phyloP scores from a whole-genome alignment of 345 rosid genomes.

The Arabis hirsuta region DNA sequence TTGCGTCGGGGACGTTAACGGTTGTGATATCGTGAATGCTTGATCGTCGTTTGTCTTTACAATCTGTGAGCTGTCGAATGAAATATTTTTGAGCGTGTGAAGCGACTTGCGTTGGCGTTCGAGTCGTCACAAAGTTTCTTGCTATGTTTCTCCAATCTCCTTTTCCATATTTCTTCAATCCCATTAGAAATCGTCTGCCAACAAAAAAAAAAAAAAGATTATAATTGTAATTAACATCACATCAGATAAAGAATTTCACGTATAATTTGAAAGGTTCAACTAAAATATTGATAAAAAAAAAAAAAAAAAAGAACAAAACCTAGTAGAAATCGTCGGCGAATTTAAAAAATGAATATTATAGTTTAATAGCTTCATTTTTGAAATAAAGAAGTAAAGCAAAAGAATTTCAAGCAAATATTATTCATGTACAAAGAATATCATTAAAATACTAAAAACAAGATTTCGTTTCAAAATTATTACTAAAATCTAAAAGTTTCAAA shows the following conservation, averaged over 20 bases:
- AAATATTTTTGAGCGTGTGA: constrained; percentile 98
- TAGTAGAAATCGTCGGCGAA: background rate
- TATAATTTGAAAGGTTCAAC: background rate
- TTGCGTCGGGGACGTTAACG: constrained; percentile 58
- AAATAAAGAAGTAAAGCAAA: background rate
- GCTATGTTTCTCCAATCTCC: constrained; percentile 99
- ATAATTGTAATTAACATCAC: background rate
- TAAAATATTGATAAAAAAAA: background rate
- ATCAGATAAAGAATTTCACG: background rate
- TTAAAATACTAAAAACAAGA: background rate
- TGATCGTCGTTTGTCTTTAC: constrained; percentile 94
- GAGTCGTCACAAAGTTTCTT: constrained; percentile 69
- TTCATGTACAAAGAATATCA: background rate
- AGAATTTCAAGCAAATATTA: background rate
- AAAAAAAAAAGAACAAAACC: too few species aligned
- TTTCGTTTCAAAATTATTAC: background rate
- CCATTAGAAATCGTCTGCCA: constrained; percentile 80
- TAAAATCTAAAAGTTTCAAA: background rate
- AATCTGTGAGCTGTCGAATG: constrained; percentile 86
- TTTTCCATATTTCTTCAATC: constrained; percentile 92
- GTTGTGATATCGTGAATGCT: constrained; percentile 98
- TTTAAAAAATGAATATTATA: background rate
- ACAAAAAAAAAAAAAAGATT: background rate
- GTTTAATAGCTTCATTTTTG: background rate
- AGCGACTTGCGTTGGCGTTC: constrained; percentile 97